phyloP scores from a whole-genome alignment of 108 stramenopile genomes.

The Skeletonema tropicum region DNA sequence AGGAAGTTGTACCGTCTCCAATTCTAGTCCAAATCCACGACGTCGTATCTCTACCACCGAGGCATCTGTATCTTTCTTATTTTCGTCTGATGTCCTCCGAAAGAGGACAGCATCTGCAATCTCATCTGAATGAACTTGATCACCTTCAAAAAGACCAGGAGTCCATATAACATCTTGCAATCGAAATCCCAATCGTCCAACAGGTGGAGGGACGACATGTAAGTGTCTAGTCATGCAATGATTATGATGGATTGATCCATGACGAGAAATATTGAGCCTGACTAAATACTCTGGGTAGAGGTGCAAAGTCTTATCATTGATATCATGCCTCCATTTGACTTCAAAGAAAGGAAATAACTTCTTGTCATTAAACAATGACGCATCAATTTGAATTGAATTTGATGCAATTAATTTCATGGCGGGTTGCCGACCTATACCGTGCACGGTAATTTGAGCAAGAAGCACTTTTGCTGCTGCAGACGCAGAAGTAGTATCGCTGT shows the following conservation, averaged over 20 bases:
- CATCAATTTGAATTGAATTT: neutral
- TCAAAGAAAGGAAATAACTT: neutral
- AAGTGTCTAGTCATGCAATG: conserved; percentile 7
- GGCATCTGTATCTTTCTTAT: neutral
- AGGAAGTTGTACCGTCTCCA: conserved; percentile 39
- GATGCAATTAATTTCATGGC: conserved; percentile 14
- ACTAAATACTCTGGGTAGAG: conserved; percentile 29
- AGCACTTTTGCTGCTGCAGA: no score
- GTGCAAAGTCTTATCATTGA: neutral
- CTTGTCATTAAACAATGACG: neutral
- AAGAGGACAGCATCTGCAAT: conserved; percentile 4
- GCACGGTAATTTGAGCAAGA: neutral
- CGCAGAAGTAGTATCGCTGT: neutral
- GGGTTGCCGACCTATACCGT: conserved; percentile 9
- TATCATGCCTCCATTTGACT: neutral
- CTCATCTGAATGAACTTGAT: neutral
- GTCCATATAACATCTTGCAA: conserved; percentile 31
- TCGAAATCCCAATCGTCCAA: conserved; percentile 4
- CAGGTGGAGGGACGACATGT: conserved; percentile 21
- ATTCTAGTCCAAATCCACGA: conserved; percentile 37
- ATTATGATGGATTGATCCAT: conserved; percentile 1
- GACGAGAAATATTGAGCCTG: neutral
- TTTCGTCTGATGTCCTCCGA: neutral
- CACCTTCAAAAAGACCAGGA: conserved; percentile 18
- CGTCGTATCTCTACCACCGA: conserved; percentile 8